Percentiles rank a stretch among this genome's conserved stretches.
phyloP scores from a whole-genome alignment of 352 stramenopile species.

The Globisporangium nunn region DNA sequence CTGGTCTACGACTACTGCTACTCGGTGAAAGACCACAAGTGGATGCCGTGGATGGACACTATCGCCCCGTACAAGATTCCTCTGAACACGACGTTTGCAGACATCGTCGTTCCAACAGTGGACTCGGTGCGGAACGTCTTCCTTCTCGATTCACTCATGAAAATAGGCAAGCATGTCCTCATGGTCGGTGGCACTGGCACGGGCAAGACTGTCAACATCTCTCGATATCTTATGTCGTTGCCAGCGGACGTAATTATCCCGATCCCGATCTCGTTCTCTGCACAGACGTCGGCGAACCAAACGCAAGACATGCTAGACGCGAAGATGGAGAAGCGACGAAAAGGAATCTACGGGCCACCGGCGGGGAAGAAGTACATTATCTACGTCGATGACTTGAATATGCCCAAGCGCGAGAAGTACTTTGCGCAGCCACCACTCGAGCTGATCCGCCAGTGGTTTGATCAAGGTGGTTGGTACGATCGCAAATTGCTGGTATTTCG shows the following conservation, averaged over 20 bases:
- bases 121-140: constrained; percentile 93
- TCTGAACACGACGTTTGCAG: constrained; percentile 66
- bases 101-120: constrained; percentile 91
- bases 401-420: constrained; percentile 93
- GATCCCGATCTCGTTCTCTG: constrained; percentile 89
- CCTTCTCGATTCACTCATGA: constrained; percentile 83
- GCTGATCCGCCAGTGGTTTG: constrained; percentile 91
- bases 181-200: constrained; percentile 93
- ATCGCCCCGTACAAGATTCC: constrained; percentile 79
- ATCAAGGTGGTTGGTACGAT: constrained; percentile 93
- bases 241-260: constrained; percentile 86
- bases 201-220: constrained; percentile 94
- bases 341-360: constrained; percentile 89
- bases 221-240: constrained; percentile 80
- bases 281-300: constrained; percentile 90
- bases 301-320: constrained; percentile 89
- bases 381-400: constrained; percentile 95
- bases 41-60: constrained; percentile 92
- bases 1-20: constrained; percentile 91
- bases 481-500: constrained; percentile 89
- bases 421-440: constrained; percentile 94
- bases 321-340: constrained; percentile 91
- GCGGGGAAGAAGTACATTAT: constrained; percentile 91
- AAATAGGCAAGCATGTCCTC: constrained; percentile 86
- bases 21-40: constrained; percentile 83